Evolutionary conservation across 441 rosid species (phyloP), one percentile per base, ranked within the genome.

Genomic region (Euphorbia schlechtendalii): DNA sequence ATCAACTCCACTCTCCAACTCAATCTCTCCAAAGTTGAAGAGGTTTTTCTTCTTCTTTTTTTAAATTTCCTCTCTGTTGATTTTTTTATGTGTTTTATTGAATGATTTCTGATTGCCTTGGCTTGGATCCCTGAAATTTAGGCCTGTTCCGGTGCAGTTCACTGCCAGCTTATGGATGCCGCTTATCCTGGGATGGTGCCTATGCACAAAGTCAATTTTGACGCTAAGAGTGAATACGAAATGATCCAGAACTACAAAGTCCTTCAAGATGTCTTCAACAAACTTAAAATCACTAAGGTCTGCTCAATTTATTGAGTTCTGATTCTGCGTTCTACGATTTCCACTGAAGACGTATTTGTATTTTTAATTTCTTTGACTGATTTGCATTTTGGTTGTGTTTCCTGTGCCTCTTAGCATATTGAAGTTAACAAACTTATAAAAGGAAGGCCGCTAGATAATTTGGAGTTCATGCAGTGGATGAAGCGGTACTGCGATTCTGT

Each of bases 391-490:
- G 28, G 6, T 22, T n/a, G 34, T 24, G 5, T 0, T 49, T 5
- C n/a, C 0, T 18, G 3, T 5, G 41, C 12, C 69, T 49, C 69
- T 53, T 69, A 91, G 96, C 87, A 94, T 70, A 84, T 91, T 0
- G 98, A 94, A 27, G 99, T 94, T 70, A 87, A 75, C 70, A 94
- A 91, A 77, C 83, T 89, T 2, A 89, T 87, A 68, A 94, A 94
- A 69, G 96, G 99, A 48, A 84, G 98, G 70, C 94, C 98, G 46
- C 82, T 91, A 61, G 99, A 94, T 65, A 94, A 94, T 70, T 71
- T 94, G 86, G 99, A 94, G 82, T 94, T 91, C 53, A 91, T 89
- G 88, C 98, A 91, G 56, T 94, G 99, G 99, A 74, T 94, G 98
- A 94, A 91, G 82, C 85, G 81, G 34, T 91, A 89, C 76, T 91